Evolutionary conservation across 257 asterid genomes (phyloP).

Genomic region (Gardenia jasminoides): DNA sequence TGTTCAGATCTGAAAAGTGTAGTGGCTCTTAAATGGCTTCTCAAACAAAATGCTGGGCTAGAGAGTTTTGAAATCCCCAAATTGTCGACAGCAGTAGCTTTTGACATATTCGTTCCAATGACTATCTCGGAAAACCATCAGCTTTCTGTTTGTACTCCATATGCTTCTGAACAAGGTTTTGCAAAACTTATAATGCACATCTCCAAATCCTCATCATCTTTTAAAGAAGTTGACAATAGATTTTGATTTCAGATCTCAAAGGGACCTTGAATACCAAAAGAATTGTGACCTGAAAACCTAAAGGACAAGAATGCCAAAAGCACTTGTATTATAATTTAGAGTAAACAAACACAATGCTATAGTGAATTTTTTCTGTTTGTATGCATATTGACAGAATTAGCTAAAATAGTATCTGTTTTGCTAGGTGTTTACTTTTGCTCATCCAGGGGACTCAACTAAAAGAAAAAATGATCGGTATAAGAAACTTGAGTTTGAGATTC

Average conservation of each 20-base stretch:
- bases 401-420: slow-evolving; percentile 22
- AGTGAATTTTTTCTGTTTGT: neutral
- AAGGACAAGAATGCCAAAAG: neutral
- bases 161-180: neutral
- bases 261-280: neutral
- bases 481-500: slow-evolving; percentile 70
- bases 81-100: neutral
- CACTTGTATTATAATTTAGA: neutral
- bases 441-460: slow-evolving; percentile 64
- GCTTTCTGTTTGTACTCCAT: neutral
- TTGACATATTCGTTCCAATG: neutral
- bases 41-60: neutral
- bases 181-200: neutral
- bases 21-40: neutral
- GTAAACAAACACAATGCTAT: neutral
- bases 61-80: too few relatives aligned
- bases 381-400: too few relatives aligned
- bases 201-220: neutral
- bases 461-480: slow-evolving; percentile 76
- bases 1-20: neutral
- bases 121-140: neutral
- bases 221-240: neutral
- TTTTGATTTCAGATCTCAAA: neutral
- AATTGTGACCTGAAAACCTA: neutral
- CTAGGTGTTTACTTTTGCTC: slow-evolving; percentile 85